Evolutionary conservation across 73 alveolate species (phyloP).

Genomic region (Tetrahymena thermophila): DNA sequence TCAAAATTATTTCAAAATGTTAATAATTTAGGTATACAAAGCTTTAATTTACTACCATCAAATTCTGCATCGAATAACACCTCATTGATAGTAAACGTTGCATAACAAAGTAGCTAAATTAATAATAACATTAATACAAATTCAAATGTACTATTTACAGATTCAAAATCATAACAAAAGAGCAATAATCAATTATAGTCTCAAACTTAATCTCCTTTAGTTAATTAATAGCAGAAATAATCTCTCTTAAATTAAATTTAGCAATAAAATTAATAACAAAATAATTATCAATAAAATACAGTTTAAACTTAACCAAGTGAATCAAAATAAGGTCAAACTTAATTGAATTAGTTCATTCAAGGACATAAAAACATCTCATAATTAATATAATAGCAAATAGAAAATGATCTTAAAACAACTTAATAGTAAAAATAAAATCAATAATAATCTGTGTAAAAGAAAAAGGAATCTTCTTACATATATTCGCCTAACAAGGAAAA

Average conservation of each 20-base stretch:
- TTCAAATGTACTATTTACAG: not conserved
- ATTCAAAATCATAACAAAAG: not conserved
- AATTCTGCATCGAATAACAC: not conserved
- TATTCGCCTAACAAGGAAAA: not conserved
- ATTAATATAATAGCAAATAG: not conserved
- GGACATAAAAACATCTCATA: not conserved
- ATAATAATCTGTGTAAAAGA: not conserved
- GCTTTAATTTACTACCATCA: not conserved
- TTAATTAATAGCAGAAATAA: not conserved
- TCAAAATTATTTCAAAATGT: not conserved
- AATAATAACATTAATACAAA: no score
- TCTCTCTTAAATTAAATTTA: not conserved
- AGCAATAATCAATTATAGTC: not conserved
- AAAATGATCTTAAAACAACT: not conserved
- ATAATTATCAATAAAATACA: not conserved
- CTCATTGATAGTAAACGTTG: not conserved
- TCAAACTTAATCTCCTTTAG: not conserved
- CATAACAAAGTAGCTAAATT: not conserved
- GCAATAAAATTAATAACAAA: not conserved
- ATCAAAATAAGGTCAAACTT: not conserved
- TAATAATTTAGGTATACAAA: not conserved
- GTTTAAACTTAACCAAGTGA: not conserved
- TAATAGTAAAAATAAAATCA: not conserved
- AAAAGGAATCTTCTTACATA: not conserved
- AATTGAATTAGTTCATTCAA: not conserved